phyloP scores from a whole-genome alignment of 495 filamentous ascomycete species.

The Cercophora sp. region DNA sequence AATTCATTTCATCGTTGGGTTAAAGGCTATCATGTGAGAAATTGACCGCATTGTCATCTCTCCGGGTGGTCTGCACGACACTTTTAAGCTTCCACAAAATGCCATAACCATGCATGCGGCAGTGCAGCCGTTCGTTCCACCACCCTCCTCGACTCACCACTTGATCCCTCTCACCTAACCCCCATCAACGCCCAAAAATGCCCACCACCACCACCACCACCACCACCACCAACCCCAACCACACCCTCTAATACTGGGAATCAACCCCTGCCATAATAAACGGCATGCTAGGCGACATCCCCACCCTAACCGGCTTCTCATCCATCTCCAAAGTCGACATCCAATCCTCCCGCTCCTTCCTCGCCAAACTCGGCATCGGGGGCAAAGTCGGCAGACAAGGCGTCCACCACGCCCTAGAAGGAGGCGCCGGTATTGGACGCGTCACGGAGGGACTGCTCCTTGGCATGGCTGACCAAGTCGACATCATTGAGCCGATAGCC shows the following conservation, averaged over 20 bases:
- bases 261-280: not conserved
- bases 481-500: constrained; percentile 52
- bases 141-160: no score
- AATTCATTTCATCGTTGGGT: no score
- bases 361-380: not conserved
- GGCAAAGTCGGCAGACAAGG: not conserved
- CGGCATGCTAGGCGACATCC: constrained; percentile 63
- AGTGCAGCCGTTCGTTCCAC: no score
- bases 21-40: no score
- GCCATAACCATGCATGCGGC: no score
- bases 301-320: constrained; percentile 22
- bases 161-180: no score
- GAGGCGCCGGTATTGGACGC: not conserved
- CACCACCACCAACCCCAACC: no score
- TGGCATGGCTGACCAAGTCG: constrained; percentile 25
- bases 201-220: no score
- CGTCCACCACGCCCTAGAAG: not conserved
- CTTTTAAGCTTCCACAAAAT: no score
- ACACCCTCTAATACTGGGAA: constrained; percentile 10
- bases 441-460: constrained; percentile 15
- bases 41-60: no score
- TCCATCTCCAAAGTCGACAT: constrained; percentile 71
- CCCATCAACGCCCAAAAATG: no score
- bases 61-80: no score
- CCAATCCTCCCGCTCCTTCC: constrained; percentile 27